Conservation (phyloP, 1,284 basidiomycete genomes). For the Psilocybe mexicana region DNA sequence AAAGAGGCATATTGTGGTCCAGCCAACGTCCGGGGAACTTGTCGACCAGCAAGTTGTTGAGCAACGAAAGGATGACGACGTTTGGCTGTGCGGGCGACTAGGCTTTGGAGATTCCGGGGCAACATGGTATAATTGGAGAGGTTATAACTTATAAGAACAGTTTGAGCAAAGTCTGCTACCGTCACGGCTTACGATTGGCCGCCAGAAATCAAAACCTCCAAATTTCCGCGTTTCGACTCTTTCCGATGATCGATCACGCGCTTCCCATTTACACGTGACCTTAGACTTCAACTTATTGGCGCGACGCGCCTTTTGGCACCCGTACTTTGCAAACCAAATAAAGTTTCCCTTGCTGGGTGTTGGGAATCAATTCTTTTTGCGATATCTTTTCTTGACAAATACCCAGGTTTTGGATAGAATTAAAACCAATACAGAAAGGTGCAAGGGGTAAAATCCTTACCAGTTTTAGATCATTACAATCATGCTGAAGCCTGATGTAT, state of each 20-base stretch:
- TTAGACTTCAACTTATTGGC: neutral
- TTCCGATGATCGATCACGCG: slow-evolving; percentile 22
- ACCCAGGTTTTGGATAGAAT: too few species aligned
- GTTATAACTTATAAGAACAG: slow-evolving; percentile 4
- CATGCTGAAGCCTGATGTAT: too few species aligned
- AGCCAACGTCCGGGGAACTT: slow-evolving; percentile 45
- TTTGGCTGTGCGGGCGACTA: slow-evolving; percentile 34
- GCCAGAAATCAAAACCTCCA: slow-evolving; percentile 15
- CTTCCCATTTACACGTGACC: neutral
- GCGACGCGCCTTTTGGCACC: too few species aligned
- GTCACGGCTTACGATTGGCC: slow-evolving; percentile 15
- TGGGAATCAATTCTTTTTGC: too few species aligned
- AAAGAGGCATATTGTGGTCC: slow-evolving; percentile 44
- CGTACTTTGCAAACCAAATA: too few species aligned
- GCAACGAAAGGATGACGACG: slow-evolving; percentile 28
- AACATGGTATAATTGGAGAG: slow-evolving; percentile 31
- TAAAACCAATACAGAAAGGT: too few species aligned
- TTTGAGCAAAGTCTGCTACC: slow-evolving; percentile 5
- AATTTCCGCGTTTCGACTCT: slow-evolving; percentile 20
- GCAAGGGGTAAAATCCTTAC: too few species aligned
- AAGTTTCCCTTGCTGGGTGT: too few species aligned
- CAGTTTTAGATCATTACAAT: too few species aligned
- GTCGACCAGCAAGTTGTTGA: slow-evolving; percentile 29
- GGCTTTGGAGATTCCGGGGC: slow-evolving; percentile 41
- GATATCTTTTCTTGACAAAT: too few species aligned